A percentile compares a stretch with the other conserved stretches of the same genome.
Evolutionary conservation across 2,329 filamentous ascomycete species (phyloP).

Genomic region (Sarocladiaceae sp.): DNA sequence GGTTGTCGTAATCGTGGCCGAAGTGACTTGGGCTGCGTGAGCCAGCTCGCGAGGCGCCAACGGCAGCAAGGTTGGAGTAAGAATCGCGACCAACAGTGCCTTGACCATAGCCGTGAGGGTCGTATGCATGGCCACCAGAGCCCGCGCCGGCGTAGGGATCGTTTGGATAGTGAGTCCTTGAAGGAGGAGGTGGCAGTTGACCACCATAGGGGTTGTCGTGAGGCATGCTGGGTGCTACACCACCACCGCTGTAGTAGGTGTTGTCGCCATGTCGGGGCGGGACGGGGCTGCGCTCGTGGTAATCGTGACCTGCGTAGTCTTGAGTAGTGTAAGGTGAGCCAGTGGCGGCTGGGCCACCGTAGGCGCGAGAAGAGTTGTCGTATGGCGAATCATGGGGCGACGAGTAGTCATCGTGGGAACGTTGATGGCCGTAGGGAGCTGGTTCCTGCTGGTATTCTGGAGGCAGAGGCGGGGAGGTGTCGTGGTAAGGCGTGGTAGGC

Average conservation of each 20-base stretch:
- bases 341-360: conserved; percentile 3
- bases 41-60: conserved; percentile 32
- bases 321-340: background rate
- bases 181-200: conserved; percentile 31
- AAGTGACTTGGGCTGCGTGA: conserved; percentile 44
- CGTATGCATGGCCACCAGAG: conserved; percentile 13
- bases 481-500: conserved; percentile 11
- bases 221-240: conserved; percentile 9
- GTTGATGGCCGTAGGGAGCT: background rate
- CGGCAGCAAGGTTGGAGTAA: conserved; percentile 34
- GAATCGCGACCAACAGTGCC: conserved; percentile 31
- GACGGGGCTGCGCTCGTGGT: conserved; percentile 8
- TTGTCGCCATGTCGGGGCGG: conserved; percentile 19
- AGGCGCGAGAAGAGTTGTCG: conserved; percentile 2
- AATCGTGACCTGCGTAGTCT: background rate
- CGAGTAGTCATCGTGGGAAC: background rate
- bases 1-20: conserved; percentile 48
- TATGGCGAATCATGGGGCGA: conserved; percentile 2
- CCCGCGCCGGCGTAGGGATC: conserved; percentile 12
- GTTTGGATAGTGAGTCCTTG: conserved; percentile 20
- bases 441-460: conserved; percentile 18
- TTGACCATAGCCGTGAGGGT: conserved; percentile 17
- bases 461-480: conserved; percentile 12
- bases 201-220: conserved; percentile 12
- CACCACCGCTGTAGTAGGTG: conserved; percentile 16